Conservation (phyloP, 257 asterid species). For the Jasminum sambac region DNA sequence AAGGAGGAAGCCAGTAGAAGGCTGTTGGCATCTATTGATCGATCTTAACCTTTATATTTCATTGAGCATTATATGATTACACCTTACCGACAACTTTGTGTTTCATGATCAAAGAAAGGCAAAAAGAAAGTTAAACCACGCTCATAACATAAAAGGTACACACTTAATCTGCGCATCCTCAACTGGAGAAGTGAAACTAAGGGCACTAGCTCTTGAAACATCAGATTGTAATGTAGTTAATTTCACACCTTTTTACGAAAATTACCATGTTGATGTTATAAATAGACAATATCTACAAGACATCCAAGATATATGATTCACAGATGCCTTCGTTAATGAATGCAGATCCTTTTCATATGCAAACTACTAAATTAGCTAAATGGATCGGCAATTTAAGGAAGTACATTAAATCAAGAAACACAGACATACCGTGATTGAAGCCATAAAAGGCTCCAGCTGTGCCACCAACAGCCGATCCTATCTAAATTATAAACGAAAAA, state of each 20-base stretch:
- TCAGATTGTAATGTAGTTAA: too few relatives aligned
- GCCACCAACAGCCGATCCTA: conserved; percentile 94
- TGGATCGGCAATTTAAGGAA: too few relatives aligned
- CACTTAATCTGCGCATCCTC: too few relatives aligned
- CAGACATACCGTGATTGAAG: conserved; percentile 61
- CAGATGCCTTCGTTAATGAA: too few relatives aligned
- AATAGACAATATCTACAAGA: too few relatives aligned
- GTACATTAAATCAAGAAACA: not conserved
- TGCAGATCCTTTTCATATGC: too few relatives aligned
- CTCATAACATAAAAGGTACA: not conserved
- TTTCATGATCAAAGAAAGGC: not conserved
- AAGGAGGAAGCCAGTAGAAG: conserved; percentile 1
- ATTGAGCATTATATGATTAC: not conserved
- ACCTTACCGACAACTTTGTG: not conserved
- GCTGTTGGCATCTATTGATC: not conserved
- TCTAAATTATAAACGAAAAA: conserved; percentile 40
- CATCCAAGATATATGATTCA: too few relatives aligned
- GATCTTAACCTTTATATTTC: not conserved
- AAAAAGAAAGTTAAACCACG: not conserved
- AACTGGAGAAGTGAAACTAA: too few relatives aligned
- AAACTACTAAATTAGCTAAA: too few relatives aligned
- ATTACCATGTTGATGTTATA: too few relatives aligned
- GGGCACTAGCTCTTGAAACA: too few relatives aligned
- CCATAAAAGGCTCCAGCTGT: conserved; percentile 80
- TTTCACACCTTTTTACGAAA: too few relatives aligned